Evolutionary conservation across 2,329 filamentous ascomycete genomes (phyloP).

Genomic region (Exophiala oligosperma): DNA sequence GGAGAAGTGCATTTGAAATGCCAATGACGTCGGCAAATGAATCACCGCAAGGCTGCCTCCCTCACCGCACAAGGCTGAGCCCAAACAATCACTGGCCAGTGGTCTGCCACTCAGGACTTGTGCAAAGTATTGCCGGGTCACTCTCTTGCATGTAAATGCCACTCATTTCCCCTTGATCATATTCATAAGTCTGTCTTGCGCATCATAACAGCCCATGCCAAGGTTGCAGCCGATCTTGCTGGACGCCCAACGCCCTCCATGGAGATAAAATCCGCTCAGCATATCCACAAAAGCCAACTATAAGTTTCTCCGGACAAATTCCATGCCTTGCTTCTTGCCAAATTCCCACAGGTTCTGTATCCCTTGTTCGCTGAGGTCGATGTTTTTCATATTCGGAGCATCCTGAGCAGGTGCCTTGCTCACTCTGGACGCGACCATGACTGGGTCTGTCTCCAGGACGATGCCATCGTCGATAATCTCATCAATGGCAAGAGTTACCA

Average conservation of each 20-base stretch:
- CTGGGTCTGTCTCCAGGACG: conserved; percentile 94
- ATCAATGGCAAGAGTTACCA: conserved; percentile 89
- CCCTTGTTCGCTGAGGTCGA: conserved; percentile 93
- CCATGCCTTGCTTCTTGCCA: conserved; percentile 85
- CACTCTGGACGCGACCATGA: conserved; percentile 87
- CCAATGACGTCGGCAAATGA: too few relatives aligned
- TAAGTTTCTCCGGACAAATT: conserved; percentile 73
- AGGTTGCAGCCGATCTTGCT: background rate
- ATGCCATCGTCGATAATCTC: conserved; percentile 95
- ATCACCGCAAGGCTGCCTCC: background rate
- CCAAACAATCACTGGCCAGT: too few relatives aligned
- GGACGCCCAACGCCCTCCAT: background rate
- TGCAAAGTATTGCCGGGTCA: too few relatives aligned
- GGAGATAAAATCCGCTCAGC: background rate
- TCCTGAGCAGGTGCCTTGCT: conserved; percentile 90
- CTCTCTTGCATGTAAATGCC: too few relatives aligned
- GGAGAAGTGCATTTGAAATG: too few relatives aligned
- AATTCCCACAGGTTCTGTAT: conserved; percentile 92
- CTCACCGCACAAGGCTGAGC: background rate
- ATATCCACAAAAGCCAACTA: conserved; percentile 10
- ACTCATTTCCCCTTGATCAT: conserved; percentile 7
- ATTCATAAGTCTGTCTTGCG: background rate
- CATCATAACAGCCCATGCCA: conserved; percentile 9
- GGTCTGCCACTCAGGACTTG: too few relatives aligned
- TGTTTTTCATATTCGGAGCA: conserved; percentile 81